Evolutionary conservation across 495 filamentous ascomycete genomes (phyloP), one percentile per base, ranked within the genome.

Genomic region (Aspergillus kassunensis): DNA sequence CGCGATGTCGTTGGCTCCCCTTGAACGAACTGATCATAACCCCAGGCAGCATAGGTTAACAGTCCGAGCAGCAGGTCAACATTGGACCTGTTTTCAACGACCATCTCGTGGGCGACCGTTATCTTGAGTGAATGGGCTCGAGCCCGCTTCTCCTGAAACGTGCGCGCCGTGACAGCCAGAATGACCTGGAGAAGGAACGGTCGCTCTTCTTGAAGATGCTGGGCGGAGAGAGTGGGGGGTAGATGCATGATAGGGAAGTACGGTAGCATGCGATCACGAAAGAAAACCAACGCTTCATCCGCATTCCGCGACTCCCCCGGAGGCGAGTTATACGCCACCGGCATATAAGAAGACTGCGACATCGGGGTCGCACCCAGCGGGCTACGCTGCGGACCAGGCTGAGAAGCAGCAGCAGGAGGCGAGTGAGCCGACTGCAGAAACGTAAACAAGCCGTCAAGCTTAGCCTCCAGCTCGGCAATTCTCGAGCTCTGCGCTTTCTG

Each of bases 11-110:
- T 53, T 4, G 58, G 8, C n/a, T 19, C 39, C 4, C 37, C 23
- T 10, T 55, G 30, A 12, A 61, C 40, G 1, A 56, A 23, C 9
- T 65, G 57, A 9, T 64, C 55, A 27, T 62, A 47, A 10, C 57
- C 52, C 72, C 74, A 76, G 9, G 59, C 60, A 34, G 72, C 42
- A 31, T 68, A 66, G 0, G 64, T 62, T 8, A 82, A 41, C 6
- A 82, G 45, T 11, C 71, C 76, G 19, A 78, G 63, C 6, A 82
- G 66, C 24, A 82, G 62, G 44, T 80, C 79, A 2, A 80, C 54
- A 16, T 47, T 52, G 47, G 69, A 72, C 9, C 74, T 65, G 20
- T 65, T 60, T 11, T 78, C 67, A 6, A 78, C 50, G 6, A 77
- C 57, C 39, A 76, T 68, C 42, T 68, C 67, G 12, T 75, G 64